These are phyloP conservation scores for Vaccinium corymbosum DNA, from an alignment of 148 eudicot genomes.

Conservation along the genomic window DNA sequence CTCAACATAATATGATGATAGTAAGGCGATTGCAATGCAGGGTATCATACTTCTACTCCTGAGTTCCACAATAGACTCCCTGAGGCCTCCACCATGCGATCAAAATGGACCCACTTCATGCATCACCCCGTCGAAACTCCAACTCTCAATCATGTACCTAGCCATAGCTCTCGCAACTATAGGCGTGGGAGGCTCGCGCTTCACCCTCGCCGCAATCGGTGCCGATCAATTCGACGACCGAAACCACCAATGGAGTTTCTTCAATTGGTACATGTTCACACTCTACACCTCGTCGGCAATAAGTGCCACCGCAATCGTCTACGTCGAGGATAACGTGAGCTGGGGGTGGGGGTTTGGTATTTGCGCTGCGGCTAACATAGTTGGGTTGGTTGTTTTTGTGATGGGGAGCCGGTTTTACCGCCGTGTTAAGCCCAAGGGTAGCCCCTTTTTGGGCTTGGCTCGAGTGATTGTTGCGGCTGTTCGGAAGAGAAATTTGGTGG, in stretches of 20 bases:
- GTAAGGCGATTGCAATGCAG: conserved; percentile 17
- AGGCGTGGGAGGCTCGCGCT: conserved; percentile 44
- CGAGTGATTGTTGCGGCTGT: conserved; percentile 35
- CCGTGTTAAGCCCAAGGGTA: conserved; percentile 28
- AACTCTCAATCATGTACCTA: conserved; percentile 24
- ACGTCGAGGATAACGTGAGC: conserved; percentile 39
- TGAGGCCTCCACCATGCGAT: conserved; percentile 31
- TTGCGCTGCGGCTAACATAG: conserved; percentile 20
- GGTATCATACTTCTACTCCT: conserved; percentile 29
- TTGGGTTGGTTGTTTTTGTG: conserved; percentile 32
- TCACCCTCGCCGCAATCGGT: conserved; percentile 40
- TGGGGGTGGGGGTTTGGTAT: conserved; percentile 41
- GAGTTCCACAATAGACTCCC: conserved; percentile 21
- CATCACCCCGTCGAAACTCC: conserved; percentile 25
- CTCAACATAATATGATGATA: no score
- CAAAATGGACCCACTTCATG: conserved; percentile 22
- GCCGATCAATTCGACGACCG: conserved; percentile 34
- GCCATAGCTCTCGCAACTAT: conserved; percentile 28
- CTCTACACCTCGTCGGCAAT: conserved; percentile 19
- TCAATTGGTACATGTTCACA: conserved; percentile 39
- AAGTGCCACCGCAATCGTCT: conserved; percentile 34
- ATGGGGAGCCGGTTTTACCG: conserved; percentile 29
- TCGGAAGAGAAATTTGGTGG: conserved; percentile 26
- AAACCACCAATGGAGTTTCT: conserved; percentile 33
- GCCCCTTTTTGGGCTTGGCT: conserved; percentile 35